Base-by-base conservation (phyloP, 2,329 filamentous ascomycete genomes). In the Epichloe brachyelytri region DNA sequence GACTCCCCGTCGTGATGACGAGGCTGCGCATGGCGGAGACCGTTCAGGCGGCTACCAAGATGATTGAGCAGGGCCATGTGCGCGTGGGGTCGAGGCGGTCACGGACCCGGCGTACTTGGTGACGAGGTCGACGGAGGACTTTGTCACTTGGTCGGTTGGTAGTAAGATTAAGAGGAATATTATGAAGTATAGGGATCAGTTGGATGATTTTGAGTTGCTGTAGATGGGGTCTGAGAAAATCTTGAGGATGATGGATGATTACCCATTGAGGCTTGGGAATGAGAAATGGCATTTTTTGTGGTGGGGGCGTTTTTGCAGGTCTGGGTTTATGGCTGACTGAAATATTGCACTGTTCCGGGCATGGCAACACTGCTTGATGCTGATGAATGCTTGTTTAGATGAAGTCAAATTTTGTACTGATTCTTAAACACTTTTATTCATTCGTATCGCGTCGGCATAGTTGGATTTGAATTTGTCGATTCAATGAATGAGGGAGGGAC, bases 131-230 rank as follows among this genome's bases (percentile, higher is more conserved):
- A 88, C 95, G 78, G 91, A 97, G 70, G 91, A 97, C 70, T 95
- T 94, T 65, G 86, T 97, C 17, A 96, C 91, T 0, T 97, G 91
- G 91, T 85, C 91, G 10, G 87, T 94, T 61, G 88, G 88, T 54
- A 94, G 88, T 69, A 96, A 96, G 85, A 90, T 97, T 67, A 95
- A 95, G 84, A 80, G 86, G 64, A 93, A 89, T 65, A 95, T 96
- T 57, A 83, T 95, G 80, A 88, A 87, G 70, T 97, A 96, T 66
- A 82, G 88, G 60, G 89, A 96, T 68, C 88, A 95, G 74, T 70
- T 96, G 69, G 91, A 97, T 70, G 91, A 97, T 70, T 97, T 95
- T 63, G 91, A 97, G 71, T 71, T 96, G 64, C 71, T 95, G 61
- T 93, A 68, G 80, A 53, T 45, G 17, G 34, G 50, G 40, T 14